A percentile compares a stretch with the other conserved stretches of the same genome.
phyloP scores from a whole-genome alignment of 2,329 filamentous ascomycete genomes.

The Dothiorella sarmentorum region DNA sequence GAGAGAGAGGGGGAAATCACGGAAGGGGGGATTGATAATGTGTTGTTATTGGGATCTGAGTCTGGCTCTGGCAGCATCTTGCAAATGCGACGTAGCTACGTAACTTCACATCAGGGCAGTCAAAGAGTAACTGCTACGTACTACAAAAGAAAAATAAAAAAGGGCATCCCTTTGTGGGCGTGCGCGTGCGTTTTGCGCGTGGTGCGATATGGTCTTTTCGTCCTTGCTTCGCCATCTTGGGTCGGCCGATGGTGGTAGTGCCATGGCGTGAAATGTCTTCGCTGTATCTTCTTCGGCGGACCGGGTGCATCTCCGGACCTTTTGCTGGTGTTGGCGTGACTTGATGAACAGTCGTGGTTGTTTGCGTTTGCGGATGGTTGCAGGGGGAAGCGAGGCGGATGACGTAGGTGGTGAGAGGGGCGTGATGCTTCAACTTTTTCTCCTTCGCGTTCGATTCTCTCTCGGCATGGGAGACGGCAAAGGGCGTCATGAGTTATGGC shows the following conservation, averaged over 20 bases:
- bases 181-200: too few species aligned
- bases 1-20: background rate
- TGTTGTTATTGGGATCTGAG: background rate
- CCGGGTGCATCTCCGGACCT: too few species aligned
- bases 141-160: too few species aligned
- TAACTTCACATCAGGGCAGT: background rate
- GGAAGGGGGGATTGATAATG: background rate
- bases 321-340: background rate
- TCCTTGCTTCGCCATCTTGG: background rate
- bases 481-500: background rate
- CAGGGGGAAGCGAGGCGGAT: background rate
- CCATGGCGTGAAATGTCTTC: too few species aligned
- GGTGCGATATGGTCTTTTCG: background rate
- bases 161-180: too few species aligned
- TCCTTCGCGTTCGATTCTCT: background rate
- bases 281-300: too few species aligned
- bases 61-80: background rate
- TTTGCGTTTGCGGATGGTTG: too few species aligned
- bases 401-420: slow-evolving; percentile 3
- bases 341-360: background rate
- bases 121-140: background rate
- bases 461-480: background rate
- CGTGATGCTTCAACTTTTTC: too few species aligned
- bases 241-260: background rate
- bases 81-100: slow-evolving; percentile 5